Evolutionary conservation across 176 grass and related monocot species (phyloP), one percentile per base, ranked within the genome.

Genomic region (Poa pratensis): DNA sequence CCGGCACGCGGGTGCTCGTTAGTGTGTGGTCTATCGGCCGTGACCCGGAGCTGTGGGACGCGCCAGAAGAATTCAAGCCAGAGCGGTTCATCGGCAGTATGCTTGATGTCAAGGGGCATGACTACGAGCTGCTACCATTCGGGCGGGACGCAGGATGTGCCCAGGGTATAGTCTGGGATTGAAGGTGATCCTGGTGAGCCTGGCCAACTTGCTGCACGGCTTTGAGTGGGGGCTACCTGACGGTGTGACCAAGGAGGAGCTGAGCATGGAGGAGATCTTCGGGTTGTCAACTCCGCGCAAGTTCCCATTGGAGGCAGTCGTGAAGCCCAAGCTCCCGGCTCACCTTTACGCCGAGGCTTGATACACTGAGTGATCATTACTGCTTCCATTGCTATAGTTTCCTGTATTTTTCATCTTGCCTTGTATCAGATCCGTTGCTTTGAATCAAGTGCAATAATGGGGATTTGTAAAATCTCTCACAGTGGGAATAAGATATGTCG

Each of bases 261-360:
- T 68, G 17, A 68, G 32, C 65, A 68, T 68, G 65, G 65, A 68
- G 65, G 65, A 68, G 32, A 68, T 39, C 32, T 68, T 68, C 8
- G 65, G 65, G 2, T 17, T 68, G 17, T 68, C 65, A 3, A 68
- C 65, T 0, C 65, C 65, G 17, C 65, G 65, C 65, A 68, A 68
- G 32, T 68, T 68, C 32, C 65, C 65, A 2, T 17, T 68, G 2
- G 65, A 68, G 65, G 32, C 32, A 8, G 15, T 39, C 7, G 3
- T 39, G 8, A 3, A 68, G 7, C 65, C 65, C 0, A 68, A 68
- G 32, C 65, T 68, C 32, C 7, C 32, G 1, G 32, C 15, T 39
- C 65, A 68, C 7, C 32, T 68, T 0, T 68, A 68, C 3, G 2
- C 30, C 14, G 69, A 73, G n/a, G 13, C 61, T 32, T 65, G 63